Conservation (phyloP, 1,284 basidiomycete genomes). For the Melanopsichium pennsylvanicum region DNA sequence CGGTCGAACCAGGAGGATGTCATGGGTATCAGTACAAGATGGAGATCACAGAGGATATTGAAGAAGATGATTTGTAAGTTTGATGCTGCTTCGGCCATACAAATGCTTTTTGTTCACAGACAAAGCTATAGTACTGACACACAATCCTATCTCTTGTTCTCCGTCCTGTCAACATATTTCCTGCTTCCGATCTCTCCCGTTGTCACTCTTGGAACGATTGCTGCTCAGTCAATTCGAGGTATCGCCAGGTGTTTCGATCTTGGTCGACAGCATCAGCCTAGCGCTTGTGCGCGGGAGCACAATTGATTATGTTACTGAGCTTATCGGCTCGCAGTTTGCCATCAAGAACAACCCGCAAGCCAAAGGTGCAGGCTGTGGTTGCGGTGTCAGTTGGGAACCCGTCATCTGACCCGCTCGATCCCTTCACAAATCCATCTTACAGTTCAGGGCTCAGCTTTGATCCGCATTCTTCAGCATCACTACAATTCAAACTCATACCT, state of each 20-base stretch:
- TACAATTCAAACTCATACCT: neutral
- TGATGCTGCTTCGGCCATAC: too few species aligned
- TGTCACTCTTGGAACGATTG: neutral
- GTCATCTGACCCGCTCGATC: conserved; percentile 57
- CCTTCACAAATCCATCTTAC: too few species aligned
- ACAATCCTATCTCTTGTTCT: too few species aligned
- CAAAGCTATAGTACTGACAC: too few species aligned
- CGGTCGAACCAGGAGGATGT: conserved; percentile 87
- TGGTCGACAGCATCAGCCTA: conserved; percentile 83
- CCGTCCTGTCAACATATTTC: too few species aligned
- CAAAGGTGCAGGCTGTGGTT: conserved; percentile 84
- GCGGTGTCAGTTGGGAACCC: conserved; percentile 88
- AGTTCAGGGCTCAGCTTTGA: too few species aligned
- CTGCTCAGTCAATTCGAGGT: conserved; percentile 73
- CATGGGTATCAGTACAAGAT: conserved; percentile 93
- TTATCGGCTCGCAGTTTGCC: conserved; percentile 86
- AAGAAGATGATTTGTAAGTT: conserved; percentile 77
- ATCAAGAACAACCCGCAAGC: conserved; percentile 83
- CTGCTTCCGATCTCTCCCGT: too few species aligned
- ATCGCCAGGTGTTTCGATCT: conserved; percentile 66
- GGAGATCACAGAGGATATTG: conserved; percentile 73
- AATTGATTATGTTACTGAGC: conserved; percentile 86
- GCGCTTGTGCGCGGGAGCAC: conserved; percentile 81
- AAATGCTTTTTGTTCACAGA: too few species aligned
- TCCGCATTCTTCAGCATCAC: neutral